Conservation (phyloP, 495 filamentous ascomycete species). For the Astrocystis sublimbata region DNA sequence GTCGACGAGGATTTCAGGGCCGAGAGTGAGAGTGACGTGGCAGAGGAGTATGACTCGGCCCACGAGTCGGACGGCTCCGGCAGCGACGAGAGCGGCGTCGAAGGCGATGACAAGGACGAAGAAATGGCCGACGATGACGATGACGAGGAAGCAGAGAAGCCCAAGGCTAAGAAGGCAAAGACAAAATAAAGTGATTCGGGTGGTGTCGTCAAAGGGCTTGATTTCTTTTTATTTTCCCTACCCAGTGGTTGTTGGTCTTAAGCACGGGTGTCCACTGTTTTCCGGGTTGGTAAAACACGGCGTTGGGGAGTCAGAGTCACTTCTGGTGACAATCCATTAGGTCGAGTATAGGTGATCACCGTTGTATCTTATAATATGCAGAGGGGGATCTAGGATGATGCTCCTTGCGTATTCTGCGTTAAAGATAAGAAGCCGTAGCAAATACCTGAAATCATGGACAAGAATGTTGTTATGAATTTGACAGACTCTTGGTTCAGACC, state of each 20-base stretch:
- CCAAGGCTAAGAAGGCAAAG: slow-evolving; percentile 55
- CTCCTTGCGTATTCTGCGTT: background rate
- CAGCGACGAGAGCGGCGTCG: slow-evolving; percentile 57
- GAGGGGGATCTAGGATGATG: background rate
- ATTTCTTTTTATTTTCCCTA: background rate
- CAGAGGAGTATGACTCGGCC: slow-evolving; percentile 90
- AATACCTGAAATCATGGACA: no score
- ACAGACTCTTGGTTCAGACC: no score
- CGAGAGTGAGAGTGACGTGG: slow-evolving; percentile 89
- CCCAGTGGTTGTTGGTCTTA: background rate
- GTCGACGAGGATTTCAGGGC: slow-evolving; percentile 95
- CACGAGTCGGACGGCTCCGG: slow-evolving; percentile 82
- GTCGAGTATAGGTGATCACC: background rate
- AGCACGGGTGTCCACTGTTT: background rate
- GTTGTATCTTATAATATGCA: background rate
- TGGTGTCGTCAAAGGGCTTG: background rate
- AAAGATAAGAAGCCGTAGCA: background rate
- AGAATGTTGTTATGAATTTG: no score
- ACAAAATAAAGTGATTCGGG: slow-evolving; percentile 27
- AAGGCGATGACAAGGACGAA: slow-evolving; percentile 36
- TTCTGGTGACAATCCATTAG: background rate
- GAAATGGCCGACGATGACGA: slow-evolving; percentile 37
- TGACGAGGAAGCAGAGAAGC: slow-evolving; percentile 36
- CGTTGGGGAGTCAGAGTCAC: slow-evolving; percentile 9
- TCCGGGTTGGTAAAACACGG: slow-evolving; percentile 5